Conservation (phyloP, 192 early-diverging fungal genomes). For the Polychytrium aggregatum region DNA sequence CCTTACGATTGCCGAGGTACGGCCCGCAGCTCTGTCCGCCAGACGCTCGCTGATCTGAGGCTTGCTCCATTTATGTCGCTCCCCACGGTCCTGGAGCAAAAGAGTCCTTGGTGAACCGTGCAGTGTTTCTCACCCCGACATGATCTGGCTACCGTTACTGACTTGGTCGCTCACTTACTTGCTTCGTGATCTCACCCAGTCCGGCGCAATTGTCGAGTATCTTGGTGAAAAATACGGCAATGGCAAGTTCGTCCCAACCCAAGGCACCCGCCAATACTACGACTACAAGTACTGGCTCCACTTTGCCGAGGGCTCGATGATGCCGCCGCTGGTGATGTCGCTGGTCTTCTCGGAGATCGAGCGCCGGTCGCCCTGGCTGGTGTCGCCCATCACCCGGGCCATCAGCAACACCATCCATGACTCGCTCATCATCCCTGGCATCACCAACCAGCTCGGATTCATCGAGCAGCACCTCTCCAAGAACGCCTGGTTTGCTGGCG, state of each 20-base stretch:
- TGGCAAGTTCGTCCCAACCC: slow-evolving; percentile 10
- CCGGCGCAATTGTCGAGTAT: slow-evolving; percentile 31
- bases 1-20: slow-evolving; percentile 20
- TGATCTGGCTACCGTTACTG: too few species aligned
- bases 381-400: slow-evolving; percentile 9
- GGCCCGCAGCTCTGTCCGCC: too few species aligned
- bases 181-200: too few species aligned
- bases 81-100: too few species aligned
- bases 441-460: slow-evolving; percentile 4
- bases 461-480: slow-evolving; percentile 22
- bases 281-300: slow-evolving; percentile 27
- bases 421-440: not conserved
- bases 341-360: slow-evolving; percentile 7
- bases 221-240: slow-evolving; percentile 18
- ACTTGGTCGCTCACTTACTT: too few species aligned
- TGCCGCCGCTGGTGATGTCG: slow-evolving; percentile 10
- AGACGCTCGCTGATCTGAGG: too few species aligned
- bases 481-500: slow-evolving; percentile 22
- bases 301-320: slow-evolving; percentile 21
- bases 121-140: too few species aligned
- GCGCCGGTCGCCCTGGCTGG: slow-evolving; percentile 4
- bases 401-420: slow-evolving; percentile 7
- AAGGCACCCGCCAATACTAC: slow-evolving; percentile 1
- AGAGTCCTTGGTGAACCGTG: too few species aligned
- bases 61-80: too few species aligned